phyloP scores from a whole-genome alignment of 805 yeast genomes.

The Yarrowia hollandica region DNA sequence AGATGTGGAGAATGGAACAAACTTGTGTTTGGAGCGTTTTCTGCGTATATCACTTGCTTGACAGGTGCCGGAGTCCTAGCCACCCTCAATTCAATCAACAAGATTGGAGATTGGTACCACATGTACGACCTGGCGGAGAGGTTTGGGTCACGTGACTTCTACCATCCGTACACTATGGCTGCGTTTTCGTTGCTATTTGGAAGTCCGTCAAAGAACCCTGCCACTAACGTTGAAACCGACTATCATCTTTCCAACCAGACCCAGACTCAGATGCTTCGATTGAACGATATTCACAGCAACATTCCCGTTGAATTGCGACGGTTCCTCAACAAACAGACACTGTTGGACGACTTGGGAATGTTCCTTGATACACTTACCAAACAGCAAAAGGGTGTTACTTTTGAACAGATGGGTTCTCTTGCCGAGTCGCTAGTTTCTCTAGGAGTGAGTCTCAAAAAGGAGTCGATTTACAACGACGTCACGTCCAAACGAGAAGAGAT shows the following conservation, averaged over 20 bases:
- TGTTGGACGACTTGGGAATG: not conserved
- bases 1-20: conserved; percentile 27
- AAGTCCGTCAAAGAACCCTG: not conserved
- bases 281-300: conserved; percentile 4
- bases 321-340: not conserved
- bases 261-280: not conserved
- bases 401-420: not conserved
- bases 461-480: not conserved
- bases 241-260: not conserved
- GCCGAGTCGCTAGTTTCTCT: not conserved
- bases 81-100: not conserved
- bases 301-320: conserved; percentile 1
- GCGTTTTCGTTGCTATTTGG: not conserved
- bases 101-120: not conserved
- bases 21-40: conserved; percentile 14
- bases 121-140: not conserved
- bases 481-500: not conserved
- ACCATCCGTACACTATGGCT: conserved; percentile 4
- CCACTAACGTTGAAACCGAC: not conserved
- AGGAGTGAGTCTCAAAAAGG: not conserved
- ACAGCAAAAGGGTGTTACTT: not conserved
- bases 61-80: not conserved
- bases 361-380: not conserved
- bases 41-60: not conserved
- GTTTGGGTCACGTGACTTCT: not conserved